Evolutionary conservation across 768 basidiomycete genomes (phyloP).

Genomic region (Gymnopilus junonius): DNA sequence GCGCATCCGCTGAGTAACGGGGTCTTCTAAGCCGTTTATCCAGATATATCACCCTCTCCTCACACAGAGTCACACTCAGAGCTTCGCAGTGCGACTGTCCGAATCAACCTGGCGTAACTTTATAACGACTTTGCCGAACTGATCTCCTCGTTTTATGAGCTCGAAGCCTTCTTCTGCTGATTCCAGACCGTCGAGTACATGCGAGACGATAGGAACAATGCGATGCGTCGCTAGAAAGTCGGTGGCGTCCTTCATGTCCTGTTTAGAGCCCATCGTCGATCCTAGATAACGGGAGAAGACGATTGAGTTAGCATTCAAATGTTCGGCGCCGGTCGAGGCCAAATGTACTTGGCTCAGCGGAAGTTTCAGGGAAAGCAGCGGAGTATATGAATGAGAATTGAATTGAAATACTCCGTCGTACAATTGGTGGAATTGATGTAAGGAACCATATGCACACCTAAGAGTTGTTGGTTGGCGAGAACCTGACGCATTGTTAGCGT

Average conservation of each 20-base stretch:
- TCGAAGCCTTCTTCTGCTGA: slow-evolving; percentile 73
- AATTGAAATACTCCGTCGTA: not conserved
- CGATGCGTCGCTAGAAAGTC: slow-evolving; percentile 66
- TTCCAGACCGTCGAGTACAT: slow-evolving; percentile 70
- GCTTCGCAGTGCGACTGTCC: slow-evolving; percentile 6
- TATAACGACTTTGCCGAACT: slow-evolving; percentile 82
- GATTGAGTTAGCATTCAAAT: not conserved
- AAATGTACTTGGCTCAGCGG: not conserved
- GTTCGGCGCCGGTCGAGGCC: slow-evolving; percentile 4
- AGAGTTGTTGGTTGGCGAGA: slow-evolving; percentile 70
- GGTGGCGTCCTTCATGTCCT: slow-evolving; percentile 75
- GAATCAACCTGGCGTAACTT: slow-evolving; percentile 35
- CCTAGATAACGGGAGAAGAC: slow-evolving; percentile 44
- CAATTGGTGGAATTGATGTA: not conserved
- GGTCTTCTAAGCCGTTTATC: not conserved
- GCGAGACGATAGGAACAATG: slow-evolving; percentile 73
- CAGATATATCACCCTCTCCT: not conserved
- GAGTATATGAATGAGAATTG: slow-evolving; percentile 1
- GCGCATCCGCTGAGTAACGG: not conserved
- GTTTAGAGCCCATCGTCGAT: slow-evolving; percentile 83
- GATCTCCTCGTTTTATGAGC: slow-evolving; percentile 61
- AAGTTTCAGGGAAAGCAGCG: not conserved
- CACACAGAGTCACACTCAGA: slow-evolving; percentile 12
- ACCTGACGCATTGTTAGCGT: slow-evolving; percentile 81
- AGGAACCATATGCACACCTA: slow-evolving; percentile 51